Evolutionary conservation across 805 yeast species (phyloP), one percentile per base, ranked within the genome.

Genomic region (Kazachstania bromeliacearum): DNA sequence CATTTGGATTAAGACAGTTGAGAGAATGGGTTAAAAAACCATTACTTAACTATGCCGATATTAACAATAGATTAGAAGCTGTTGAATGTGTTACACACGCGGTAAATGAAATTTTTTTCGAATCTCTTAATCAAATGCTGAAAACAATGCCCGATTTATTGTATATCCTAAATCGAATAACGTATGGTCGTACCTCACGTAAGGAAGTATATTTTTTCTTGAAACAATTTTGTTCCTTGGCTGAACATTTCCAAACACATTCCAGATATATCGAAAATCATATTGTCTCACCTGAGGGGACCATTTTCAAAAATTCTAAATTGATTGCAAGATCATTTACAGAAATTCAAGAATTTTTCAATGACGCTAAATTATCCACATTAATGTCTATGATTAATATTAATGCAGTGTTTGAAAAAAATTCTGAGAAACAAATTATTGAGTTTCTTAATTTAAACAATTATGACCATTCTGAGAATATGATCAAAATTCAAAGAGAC

Each of bases 11-110:
- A 31, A 59, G 95, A 36, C 47, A 74, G 40, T 55, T 92, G 10
- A 65, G 68, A 20, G 63, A 70, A 26, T 92, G 98, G 98, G 60
- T 88, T 0, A 66, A 75, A 1, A 65, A 69, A 41, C 98, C 98
- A 1, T 64, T 88, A 16, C 58, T 73, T 0, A 67, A 75, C 29
- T 61, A 66, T 21, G 65, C 60, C 1, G 60, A 60, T 7, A 80
- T 92, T 2, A 67, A 70, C 37, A 65, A 67, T n/a, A 67, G 98
- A 18, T 60, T 71, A 0, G 71, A 71, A 28, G 85, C 94, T 0
- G 68, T 79, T 4, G 68, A 67, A 16, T 68, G 71, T 38, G 53
- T 78, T 4, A 61, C 44, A 19, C 34, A 60, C 1, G 53, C 55
- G 4, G 57, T 61, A 13, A 65, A 66, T 40, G 63, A 60, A 22